Percentiles rank a stretch among this genome's conserved stretches.
phyloP scores from a whole-genome alignment of 2,329 filamentous ascomycete species.

The Dothistroma pini region DNA sequence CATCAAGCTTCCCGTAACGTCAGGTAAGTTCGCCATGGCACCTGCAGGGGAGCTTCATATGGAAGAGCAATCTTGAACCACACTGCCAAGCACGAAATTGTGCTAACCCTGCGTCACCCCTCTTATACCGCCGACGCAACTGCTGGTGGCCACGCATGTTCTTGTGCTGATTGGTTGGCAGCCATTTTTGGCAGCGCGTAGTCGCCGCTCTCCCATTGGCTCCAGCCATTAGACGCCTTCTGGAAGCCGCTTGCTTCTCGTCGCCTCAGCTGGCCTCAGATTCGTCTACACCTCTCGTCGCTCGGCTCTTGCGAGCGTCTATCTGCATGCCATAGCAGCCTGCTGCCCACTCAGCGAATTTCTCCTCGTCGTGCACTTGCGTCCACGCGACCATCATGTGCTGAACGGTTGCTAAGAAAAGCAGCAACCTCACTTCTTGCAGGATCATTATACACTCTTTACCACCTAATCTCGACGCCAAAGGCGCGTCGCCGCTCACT shows the following conservation, averaged over 20 bases:
- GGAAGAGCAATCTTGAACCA: neutral
- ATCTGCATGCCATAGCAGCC: constrained; percentile 14
- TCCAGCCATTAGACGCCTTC: constrained; percentile 13
- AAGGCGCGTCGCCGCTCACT: constrained; percentile 26
- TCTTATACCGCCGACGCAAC: constrained; percentile 19
- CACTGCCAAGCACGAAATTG: neutral
- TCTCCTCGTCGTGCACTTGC: constrained; percentile 6
- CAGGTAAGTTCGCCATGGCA: constrained; percentile 13
- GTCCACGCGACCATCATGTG: constrained; percentile 31
- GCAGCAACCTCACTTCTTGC: constrained; percentile 18
- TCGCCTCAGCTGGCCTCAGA: constrained; percentile 15
- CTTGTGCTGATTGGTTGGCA: constrained; percentile 21
- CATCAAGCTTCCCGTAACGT: neutral
- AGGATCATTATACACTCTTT: constrained; percentile 20
- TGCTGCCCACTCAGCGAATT: constrained; percentile 16
- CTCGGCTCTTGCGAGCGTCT: constrained; percentile 12
- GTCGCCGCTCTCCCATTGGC: constrained; percentile 17
- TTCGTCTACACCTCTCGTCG: constrained; percentile 11
- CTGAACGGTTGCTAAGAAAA: constrained; percentile 31
- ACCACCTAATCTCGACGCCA: constrained; percentile 19
- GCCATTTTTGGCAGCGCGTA: constrained; percentile 9
- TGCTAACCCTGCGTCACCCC: neutral
- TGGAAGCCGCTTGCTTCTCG: constrained; percentile 12
- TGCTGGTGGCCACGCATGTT: constrained; percentile 22
- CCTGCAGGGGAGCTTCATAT: constrained; percentile 7